Base-by-base conservation (phyloP, 768 basidiomycete genomes). In the Boletus insuetus region DNA sequence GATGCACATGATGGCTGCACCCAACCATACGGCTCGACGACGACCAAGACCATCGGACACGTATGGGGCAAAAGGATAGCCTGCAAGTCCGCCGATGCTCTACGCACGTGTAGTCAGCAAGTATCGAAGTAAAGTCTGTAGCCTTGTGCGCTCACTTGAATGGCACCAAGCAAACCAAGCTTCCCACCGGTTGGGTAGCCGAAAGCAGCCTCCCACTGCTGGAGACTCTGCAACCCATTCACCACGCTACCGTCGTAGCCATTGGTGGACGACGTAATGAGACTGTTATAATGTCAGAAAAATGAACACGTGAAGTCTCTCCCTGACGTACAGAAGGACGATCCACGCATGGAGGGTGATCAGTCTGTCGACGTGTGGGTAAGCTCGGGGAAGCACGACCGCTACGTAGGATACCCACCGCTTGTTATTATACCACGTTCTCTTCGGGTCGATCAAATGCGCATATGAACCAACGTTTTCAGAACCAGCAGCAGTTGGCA, bases 191-290 rank as follows among this genome's bases (percentile, higher is more conserved):
- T 70, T 14, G 89, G 89, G 50, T 74, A n/a, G 52, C 75, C 56
- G 69, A 91, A 91, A 64, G 82, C 86, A 9, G 56, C 44, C 45
- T 75, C 69, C 89, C 89, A 91, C 59, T 85, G 81, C 17, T 64
- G 51, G 55, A 90, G 75, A 44, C 81, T 80, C 70, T 91, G 89
- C 40, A 91, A 75, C 67, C 85, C 86, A 70, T 90, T 89, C 87
- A 89, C 87, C 82, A 89, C 83, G 68, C 82, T 84, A 56, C 86
- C 85, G 63, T 89, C 88, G 65, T 84, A 89, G 49, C 87, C 88
- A 67, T 83, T 87, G 46, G 84, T 87, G 14, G 85, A 86, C 24
- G 87, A 87, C 12, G 87, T 89, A 65, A 89, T 85, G 58, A 89
- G 81, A 46, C 85, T 86, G 51, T 20, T 6, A 56, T 29, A 19